Conservation (phyloP, 78 protist species). For the Dictyostelium citrinum region DNA sequence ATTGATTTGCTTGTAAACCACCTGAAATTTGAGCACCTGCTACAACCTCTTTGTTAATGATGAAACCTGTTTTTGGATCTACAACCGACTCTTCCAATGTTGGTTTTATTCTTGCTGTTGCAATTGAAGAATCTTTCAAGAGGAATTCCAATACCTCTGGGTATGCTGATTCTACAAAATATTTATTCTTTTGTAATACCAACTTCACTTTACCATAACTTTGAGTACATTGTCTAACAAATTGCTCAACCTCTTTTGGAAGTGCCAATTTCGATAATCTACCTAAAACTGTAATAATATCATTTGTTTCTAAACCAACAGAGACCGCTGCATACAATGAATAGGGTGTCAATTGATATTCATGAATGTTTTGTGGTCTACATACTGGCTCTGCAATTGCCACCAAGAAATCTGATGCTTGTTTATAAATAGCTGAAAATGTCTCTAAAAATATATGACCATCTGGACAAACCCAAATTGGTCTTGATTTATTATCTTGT, state of each 20-base stretch:
- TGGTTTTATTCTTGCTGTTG: constrained; percentile 46
- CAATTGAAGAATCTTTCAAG: constrained; percentile 66
- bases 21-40: constrained; percentile 56
- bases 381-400: constrained; percentile 97
- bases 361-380: constrained; percentile 92
- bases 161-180: constrained; percentile 72
- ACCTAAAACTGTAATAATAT: constrained; percentile 72
- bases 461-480: constrained; percentile 93
- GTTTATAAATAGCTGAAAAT: constrained; percentile 88
- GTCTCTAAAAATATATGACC: constrained; percentile 94
- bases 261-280: constrained; percentile 80
- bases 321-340: constrained; percentile 97
- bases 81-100: background rate
- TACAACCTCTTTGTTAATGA: constrained; percentile 20
- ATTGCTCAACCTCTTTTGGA: constrained; percentile 35
- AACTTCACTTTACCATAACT: constrained; percentile 90
- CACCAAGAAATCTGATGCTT: constrained; percentile 96
- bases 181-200: constrained; percentile 81
- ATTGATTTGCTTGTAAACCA: constrained; percentile 48
- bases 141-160: constrained; percentile 75
- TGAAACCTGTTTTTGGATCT: constrained; percentile 76
- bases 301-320: constrained; percentile 89
- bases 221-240: constrained; percentile 77
- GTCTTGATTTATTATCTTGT: constrained; percentile 74
- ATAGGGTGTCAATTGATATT: constrained; percentile 92